Evolutionary conservation across 2,329 filamentous ascomycete genomes (phyloP).

Genomic region (Rhynchosporium graminicola): DNA sequence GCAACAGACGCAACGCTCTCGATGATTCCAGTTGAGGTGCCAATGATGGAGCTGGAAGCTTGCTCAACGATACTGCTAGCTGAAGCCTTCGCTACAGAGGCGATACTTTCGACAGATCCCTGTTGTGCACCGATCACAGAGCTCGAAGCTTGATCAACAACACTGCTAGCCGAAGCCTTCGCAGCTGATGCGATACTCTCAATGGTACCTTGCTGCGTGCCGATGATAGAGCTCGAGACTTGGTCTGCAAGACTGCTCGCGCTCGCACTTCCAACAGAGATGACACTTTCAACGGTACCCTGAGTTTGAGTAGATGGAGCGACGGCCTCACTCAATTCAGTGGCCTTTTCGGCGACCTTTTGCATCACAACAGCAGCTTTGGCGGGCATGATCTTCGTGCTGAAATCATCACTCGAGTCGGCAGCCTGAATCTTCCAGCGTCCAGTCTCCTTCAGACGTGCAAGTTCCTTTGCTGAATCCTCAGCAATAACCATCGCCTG

Average conservation of each 20-base stretch:
- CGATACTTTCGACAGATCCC: conserved; percentile 40
- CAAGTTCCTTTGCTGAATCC: conserved; percentile 76
- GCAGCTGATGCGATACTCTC: conserved; percentile 34
- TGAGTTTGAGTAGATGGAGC: conserved; percentile 35
- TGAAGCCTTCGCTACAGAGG: conserved; percentile 38
- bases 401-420: conserved; percentile 79
- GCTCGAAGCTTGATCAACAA: conserved; percentile 28
- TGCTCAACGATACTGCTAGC: conserved; percentile 35
- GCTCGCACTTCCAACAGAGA: conserved; percentile 39
- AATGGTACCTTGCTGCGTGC: conserved; percentile 34
- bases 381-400: conserved; percentile 62
- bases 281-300: conserved; percentile 37
- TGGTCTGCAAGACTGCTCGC: conserved; percentile 35
- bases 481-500: conserved; percentile 80
- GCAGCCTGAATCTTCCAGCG: conserved; percentile 77
- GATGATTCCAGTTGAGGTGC: conserved; percentile 36
- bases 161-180: conserved; percentile 30
- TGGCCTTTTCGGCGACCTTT: conserved; percentile 35
- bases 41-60: conserved; percentile 36
- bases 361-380: conserved; percentile 51
- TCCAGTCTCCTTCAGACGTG: conserved; percentile 78
- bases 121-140: conserved; percentile 33
- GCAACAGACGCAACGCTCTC: conserved; percentile 42
- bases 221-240: conserved; percentile 36
- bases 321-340: conserved; percentile 35